Conservation (phyloP, 2,329 filamentous ascomycete genomes). For the Penicillium sp. region DNA sequence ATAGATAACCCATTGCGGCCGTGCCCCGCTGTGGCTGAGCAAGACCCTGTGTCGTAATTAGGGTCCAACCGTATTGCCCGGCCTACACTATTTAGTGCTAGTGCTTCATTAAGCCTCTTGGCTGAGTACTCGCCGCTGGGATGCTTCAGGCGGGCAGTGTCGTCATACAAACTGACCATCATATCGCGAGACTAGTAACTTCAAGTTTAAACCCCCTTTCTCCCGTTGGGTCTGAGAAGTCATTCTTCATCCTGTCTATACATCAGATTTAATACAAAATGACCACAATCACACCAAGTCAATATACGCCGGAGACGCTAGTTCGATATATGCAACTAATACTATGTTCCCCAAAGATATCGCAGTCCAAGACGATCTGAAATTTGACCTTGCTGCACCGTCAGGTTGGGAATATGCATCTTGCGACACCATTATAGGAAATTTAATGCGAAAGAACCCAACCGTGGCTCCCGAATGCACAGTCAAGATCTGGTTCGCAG, state of each 20-base stretch:
- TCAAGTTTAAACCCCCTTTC: neutral
- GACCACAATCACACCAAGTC: neutral
- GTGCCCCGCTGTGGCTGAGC: neutral
- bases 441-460: constrained; percentile 16
- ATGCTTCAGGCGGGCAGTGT: neutral
- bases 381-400: constrained; percentile 22
- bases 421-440: constrained; percentile 26
- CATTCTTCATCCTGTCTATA: too few relatives aligned
- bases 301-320: neutral
- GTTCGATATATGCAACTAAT: neutral
- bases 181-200: neutral
- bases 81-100: neutral
- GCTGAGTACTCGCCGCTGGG: neutral
- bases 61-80: neutral
- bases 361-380: constrained; percentile 1
- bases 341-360: neutral
- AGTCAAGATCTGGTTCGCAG: constrained; percentile 11
- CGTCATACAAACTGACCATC: neutral
- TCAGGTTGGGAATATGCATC: constrained; percentile 17
- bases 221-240: too few relatives aligned
- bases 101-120: neutral
- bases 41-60: neutral
- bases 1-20: neutral
- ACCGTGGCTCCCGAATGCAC: constrained; percentile 22
- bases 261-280: too few relatives aligned